Base-by-base conservation (phyloP, 1,284 basidiomycete species). In the Rhodotorula mucilaginosa region DNA sequence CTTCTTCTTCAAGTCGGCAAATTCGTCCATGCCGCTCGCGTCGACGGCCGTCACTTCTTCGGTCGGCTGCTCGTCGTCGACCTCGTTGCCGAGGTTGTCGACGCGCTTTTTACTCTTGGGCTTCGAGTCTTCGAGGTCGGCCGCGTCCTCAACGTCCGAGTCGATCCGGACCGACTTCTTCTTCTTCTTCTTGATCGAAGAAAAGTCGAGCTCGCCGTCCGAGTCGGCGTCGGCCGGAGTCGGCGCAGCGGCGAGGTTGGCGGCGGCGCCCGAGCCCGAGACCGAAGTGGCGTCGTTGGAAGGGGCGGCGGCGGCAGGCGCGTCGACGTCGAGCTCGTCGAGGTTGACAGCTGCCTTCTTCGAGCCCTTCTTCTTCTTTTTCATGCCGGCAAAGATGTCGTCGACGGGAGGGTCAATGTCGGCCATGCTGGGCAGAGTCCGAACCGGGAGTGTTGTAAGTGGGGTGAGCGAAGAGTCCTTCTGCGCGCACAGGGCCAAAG, bases 1-100 rank as follows among this genome's bases (percentile, higher is more conserved):
- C 78, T 83, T 83, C 71, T 82, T 83, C 69, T 51, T 83, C 66
- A 70, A 49, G 61, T 69, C 69, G 5, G 56, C 49, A 46, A 70
- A 68, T 58, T 83, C 84, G 60, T 82, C 77, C 48, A 79, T 72
- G 21, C 76, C 79, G 60, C 76, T 76, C 19, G 74, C 79, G 44
- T 77, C 77, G 3, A 70, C 74, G 7, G 52, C 62, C 29, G 69
- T 74, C n/a, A 75, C 74, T 21, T 68, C 66, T 8, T 72, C 64
- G 13, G 71, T 65, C 39, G 39, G 5, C 61, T 51, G 61, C 65
- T 88, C 85, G 7, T 87, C 86, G 16, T 89, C 85, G 79, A 90
- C 46, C 82, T 91, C 91, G 83, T 89, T 90, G 73, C 86, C 84
- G 67, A 87, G 86, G 79, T 91, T 92, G 67, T 74, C 72, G 61